phyloP scores from a whole-genome alignment of 805 yeast genomes.

The Barnettozyma siamensis region DNA sequence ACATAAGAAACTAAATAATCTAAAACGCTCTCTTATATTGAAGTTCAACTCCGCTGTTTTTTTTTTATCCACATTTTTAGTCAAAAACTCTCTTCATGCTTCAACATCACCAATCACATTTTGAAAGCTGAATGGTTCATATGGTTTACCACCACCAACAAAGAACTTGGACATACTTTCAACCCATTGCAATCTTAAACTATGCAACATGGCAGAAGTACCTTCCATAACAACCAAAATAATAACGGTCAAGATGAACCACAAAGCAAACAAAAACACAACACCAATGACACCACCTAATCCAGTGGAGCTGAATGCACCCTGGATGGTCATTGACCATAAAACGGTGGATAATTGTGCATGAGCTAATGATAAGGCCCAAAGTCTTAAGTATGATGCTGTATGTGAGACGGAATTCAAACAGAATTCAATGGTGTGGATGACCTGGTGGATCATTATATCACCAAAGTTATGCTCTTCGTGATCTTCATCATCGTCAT shows the following conservation, averaged over 20 bases:
- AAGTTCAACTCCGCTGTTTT: too few species aligned
- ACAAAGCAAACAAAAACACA: constrained; percentile 81
- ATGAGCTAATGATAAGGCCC: constrained; percentile 98
- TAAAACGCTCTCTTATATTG: too few species aligned
- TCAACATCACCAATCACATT: constrained; percentile 14
- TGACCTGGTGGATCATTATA: constrained; percentile 94
- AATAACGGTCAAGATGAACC: constrained; percentile 89
- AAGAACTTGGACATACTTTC: constrained; percentile 98
- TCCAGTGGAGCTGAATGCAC: constrained; percentile 55
- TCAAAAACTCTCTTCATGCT: too few species aligned
- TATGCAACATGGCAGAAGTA: constrained; percentile 97
- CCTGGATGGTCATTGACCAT: constrained; percentile 79
- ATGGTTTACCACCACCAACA: constrained; percentile 92
- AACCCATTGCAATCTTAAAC: constrained; percentile 97
- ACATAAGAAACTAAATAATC: too few species aligned
- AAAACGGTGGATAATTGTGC: constrained; percentile 91
- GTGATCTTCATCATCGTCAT: constrained; percentile 33
- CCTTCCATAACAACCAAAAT: constrained; percentile 97
- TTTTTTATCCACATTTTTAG: too few species aligned
- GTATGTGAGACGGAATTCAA: constrained; percentile 96
- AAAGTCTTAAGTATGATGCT: constrained; percentile 91
- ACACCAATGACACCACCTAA: constrained; percentile 68
- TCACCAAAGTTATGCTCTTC: constrained; percentile 49
- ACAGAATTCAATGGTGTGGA: constrained; percentile 97
- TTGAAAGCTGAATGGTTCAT: constrained; percentile 75